A percentile compares a stretch with the other conserved stretches of the same genome.
phyloP scores from a whole-genome alignment of 202 grass and related monocot species.

The Zizania palustris region DNA sequence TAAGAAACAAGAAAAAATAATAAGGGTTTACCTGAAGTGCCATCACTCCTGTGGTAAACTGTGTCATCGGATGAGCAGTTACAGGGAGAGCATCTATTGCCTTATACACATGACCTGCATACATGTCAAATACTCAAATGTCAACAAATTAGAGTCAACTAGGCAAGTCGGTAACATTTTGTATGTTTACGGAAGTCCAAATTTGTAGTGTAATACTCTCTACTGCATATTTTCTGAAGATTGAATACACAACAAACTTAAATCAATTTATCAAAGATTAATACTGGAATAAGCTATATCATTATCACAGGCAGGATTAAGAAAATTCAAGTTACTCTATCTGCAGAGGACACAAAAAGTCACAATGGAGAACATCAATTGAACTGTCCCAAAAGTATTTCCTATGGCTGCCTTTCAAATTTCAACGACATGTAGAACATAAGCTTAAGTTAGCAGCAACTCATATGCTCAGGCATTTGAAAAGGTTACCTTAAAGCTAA shows the following conservation, averaged over 20 bases:
- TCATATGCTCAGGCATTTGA: background rate
- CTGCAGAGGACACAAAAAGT: background rate
- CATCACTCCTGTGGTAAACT: slow-evolving; percentile 94
- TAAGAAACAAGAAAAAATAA: background rate
- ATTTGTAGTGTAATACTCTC: background rate
- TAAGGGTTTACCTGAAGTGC: slow-evolving; percentile 72
- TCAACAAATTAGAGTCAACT: background rate
- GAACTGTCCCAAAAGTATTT: background rate
- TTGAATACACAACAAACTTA: background rate
- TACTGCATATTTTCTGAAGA: background rate
- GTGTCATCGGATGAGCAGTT: slow-evolving; percentile 94
- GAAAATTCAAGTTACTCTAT: background rate
- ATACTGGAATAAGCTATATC: background rate
- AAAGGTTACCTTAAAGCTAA: background rate
- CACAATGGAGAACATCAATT: background rate
- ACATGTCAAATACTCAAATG: slow-evolving; percentile 35
- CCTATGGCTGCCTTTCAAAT: background rate
- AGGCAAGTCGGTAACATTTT: background rate
- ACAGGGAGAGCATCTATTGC: slow-evolving; percentile 86
- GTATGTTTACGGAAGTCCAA: background rate
- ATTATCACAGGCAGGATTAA: background rate
- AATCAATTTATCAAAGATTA: background rate
- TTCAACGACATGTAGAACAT: background rate
- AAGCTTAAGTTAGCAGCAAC: background rate
- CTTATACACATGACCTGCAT: slow-evolving; percentile 82